Evolutionary conservation across 257 asterid species (phyloP).

Genomic region (Jaltomata sinuosa): DNA sequence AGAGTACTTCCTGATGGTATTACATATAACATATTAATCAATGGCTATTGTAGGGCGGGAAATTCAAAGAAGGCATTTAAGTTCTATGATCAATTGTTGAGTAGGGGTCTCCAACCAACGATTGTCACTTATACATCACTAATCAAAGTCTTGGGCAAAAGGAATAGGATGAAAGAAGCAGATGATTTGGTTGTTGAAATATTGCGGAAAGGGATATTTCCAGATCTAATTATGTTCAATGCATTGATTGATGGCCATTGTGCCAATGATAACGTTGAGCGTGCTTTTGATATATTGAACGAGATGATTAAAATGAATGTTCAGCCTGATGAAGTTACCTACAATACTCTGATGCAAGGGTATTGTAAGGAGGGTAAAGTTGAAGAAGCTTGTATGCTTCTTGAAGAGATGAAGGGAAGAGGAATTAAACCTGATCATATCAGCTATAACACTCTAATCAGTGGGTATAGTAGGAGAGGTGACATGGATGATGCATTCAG

Average conservation of each 20-base stretch:
- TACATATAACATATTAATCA: constrained; percentile 42
- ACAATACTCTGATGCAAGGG: constrained; percentile 41
- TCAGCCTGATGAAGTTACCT: constrained; percentile 44
- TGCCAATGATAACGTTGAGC: constrained; percentile 26
- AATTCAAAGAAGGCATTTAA: constrained; percentile 32
- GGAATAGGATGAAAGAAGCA: constrained; percentile 42
- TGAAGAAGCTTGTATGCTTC: constrained; percentile 35
- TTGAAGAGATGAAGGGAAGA: constrained; percentile 30
- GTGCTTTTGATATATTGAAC: constrained; percentile 25
- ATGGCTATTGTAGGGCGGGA: constrained; percentile 32
- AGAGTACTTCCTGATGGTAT: constrained; percentile 32
- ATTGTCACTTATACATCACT: constrained; percentile 37
- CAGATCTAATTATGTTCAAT: constrained; percentile 54
- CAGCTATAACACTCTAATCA: constrained; percentile 37
- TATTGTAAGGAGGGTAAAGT: constrained; percentile 40
- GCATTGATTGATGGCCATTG: constrained; percentile 46
- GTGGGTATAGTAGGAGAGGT: constrained; percentile 45
- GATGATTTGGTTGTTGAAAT: constrained; percentile 34
- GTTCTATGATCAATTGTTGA: constrained; percentile 42
- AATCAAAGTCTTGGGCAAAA: constrained; percentile 34
- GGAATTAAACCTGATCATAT: constrained; percentile 40
- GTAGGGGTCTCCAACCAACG: constrained; percentile 36
- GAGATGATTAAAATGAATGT: constrained; percentile 43
- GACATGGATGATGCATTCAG: constrained; percentile 28
- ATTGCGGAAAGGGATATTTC: constrained; percentile 24